Evolutionary conservation across 495 filamentous ascomycete genomes (phyloP).

Genomic region (Chaetomium tenue): DNA sequence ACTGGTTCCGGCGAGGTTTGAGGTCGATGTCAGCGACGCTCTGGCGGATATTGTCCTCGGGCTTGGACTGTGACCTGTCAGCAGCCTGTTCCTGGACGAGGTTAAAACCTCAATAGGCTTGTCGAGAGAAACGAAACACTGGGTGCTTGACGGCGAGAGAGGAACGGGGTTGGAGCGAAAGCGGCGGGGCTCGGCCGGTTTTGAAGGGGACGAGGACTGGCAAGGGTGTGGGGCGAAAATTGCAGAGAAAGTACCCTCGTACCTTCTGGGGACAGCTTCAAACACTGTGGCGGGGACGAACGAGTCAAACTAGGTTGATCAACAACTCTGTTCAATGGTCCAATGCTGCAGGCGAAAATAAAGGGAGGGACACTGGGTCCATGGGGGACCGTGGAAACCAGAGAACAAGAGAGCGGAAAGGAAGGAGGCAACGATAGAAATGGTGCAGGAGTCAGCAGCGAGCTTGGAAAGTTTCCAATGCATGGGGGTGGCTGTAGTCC

Average conservation of each 20-base stretch:
- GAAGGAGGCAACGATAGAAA: conserved; percentile 8
- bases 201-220: conserved; percentile 28
- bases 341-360: not conserved
- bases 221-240: conserved; percentile 1
- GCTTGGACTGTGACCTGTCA: conserved; percentile 31
- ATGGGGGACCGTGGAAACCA: not conserved
- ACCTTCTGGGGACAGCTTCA: not conserved
- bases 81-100: conserved; percentile 27
- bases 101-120: conserved; percentile 27
- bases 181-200: conserved; percentile 30
- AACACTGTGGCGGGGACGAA: conserved; percentile 10
- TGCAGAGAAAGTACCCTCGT: not conserved
- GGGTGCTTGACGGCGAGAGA: conserved; percentile 27
- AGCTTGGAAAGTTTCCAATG: conserved; percentile 2
- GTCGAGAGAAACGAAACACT: conserved; percentile 27
- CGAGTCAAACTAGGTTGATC: conserved; percentile 11
- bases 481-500: conserved; percentile 23
- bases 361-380: not conserved
- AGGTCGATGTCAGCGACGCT: conserved; percentile 23
- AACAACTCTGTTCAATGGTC: not conserved
- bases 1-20: conserved; percentile 5
- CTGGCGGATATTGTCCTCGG: conserved; percentile 17
- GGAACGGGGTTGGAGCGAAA: conserved; percentile 24
- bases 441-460: conserved; percentile 18
- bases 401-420: not conserved